Conservation (phyloP, 2,329 filamentous ascomycete species). For the Xylariaceae sp. region DNA sequence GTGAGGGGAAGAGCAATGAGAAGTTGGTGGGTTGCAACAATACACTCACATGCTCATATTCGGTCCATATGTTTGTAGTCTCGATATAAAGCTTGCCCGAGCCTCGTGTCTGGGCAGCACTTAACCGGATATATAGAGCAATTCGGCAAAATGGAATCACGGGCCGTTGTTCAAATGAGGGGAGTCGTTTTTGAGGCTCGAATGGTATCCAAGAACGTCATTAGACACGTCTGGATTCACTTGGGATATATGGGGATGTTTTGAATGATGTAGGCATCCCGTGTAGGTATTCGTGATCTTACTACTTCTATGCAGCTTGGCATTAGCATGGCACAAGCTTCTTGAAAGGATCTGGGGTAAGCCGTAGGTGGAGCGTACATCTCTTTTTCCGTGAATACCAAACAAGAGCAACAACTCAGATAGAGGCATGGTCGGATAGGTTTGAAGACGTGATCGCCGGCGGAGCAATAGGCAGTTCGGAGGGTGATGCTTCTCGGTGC, state of each 20-base stretch:
- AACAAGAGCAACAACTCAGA: neutral
- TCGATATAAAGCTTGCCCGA: constrained; percentile 19
- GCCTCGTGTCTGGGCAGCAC: neutral
- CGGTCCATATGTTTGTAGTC: neutral
- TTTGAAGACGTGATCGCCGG: neutral
- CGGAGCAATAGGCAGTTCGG: neutral
- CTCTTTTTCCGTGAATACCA: neutral
- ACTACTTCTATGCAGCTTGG: neutral
- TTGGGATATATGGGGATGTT: neutral
- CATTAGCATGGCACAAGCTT: neutral
- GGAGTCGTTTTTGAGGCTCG: constrained; percentile 2
- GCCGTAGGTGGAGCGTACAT: too few relatives aligned
- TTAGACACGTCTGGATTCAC: neutral
- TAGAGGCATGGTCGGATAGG: neutral
- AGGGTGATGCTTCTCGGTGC: constrained; percentile 15
- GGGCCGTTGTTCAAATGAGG: constrained; percentile 24
- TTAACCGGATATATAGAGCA: neutral
- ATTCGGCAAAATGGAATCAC: constrained; percentile 18
- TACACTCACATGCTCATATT: constrained; percentile 10
- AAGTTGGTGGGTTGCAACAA: neutral
- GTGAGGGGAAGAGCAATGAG: constrained; percentile 12
- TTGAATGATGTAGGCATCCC: neutral
- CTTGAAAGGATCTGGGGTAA: too few relatives aligned
- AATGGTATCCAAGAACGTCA: neutral
- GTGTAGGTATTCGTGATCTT: neutral